These are phyloP conservation scores for Castanea sativa DNA, from an alignment of 306 rosid species.

Conservation along the genomic window DNA sequence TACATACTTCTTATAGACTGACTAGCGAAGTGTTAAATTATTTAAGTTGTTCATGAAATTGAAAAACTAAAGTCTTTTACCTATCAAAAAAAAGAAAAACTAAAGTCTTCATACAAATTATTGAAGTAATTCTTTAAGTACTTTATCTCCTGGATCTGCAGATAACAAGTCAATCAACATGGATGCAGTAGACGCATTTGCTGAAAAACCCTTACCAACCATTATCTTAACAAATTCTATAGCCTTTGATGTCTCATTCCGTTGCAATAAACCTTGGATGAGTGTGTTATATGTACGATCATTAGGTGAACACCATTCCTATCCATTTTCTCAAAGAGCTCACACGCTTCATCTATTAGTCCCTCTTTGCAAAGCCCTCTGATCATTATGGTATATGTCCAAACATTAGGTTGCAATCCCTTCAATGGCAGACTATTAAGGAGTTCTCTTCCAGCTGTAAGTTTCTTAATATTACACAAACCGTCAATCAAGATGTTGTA, in stretches of 20 bases:
- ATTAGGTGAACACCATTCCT: slow-evolving; percentile 23
- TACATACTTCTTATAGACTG: too few species aligned
- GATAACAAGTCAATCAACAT: slow-evolving; percentile 32
- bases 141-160: slow-evolving; percentile 1
- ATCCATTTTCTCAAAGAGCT: slow-evolving; percentile 30
- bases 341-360: slow-evolving; percentile 34
- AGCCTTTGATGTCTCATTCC: slow-evolving; percentile 27
- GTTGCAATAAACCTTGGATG: slow-evolving; percentile 30
- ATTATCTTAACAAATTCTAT: slow-evolving; percentile 28
- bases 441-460: slow-evolving; percentile 29
- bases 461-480: slow-evolving; percentile 34
- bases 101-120: neutral
- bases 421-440: slow-evolving; percentile 35
- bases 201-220: slow-evolving; percentile 31
- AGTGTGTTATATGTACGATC: slow-evolving; percentile 37
- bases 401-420: slow-evolving; percentile 27
- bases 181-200: slow-evolving; percentile 32
- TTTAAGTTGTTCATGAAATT: too few species aligned
- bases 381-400: slow-evolving; percentile 40
- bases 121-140: slow-evolving; percentile 11
- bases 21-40: too few species aligned
- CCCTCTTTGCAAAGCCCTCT: slow-evolving; percentile 39
- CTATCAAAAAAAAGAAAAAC: too few species aligned
- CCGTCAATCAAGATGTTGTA: slow-evolving; percentile 38
- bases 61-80: too few species aligned